These are phyloP conservation scores for Pyracantha coccinea DNA, from an alignment of 331 rosid genomes.

Conservation along the genomic window DNA sequence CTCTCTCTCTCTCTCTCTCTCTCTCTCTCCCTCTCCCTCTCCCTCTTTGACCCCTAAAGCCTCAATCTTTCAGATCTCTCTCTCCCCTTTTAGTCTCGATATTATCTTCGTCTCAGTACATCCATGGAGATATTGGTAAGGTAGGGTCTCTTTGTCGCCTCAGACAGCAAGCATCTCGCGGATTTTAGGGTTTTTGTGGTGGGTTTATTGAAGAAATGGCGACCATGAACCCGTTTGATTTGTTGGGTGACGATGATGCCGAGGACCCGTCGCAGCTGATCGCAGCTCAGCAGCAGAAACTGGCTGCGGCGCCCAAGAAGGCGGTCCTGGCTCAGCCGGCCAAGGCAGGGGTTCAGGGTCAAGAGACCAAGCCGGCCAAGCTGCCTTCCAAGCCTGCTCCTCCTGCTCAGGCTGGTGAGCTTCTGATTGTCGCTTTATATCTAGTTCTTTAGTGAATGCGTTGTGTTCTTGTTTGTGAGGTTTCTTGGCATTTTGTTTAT, in stretches of 20 bases:
- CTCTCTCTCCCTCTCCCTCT: not conserved
- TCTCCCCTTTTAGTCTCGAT: not conserved
- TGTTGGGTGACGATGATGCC: conserved; percentile 80
- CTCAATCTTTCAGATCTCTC: conserved; percentile 19
- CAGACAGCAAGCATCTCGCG: conserved; percentile 12
- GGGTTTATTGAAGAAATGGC: conserved; percentile 52
- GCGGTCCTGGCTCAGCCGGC: conserved; percentile 19
- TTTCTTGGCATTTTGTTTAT: no score
- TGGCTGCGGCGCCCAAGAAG: conserved; percentile 54
- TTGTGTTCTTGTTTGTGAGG: not conserved
- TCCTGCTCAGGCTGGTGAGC: conserved; percentile 82
- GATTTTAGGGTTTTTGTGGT: conserved; percentile 9
- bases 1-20: not conserved
- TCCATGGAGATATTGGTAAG: conserved; percentile 31
- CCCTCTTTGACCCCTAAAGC: not conserved
- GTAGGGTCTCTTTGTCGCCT: conserved; percentile 25
- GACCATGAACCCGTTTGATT: conserved; percentile 77
- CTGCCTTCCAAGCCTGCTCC: conserved; percentile 83
- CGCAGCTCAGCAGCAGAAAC: conserved; percentile 46
- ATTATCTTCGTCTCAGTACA: not conserved
- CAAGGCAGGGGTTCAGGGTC: conserved; percentile 22
- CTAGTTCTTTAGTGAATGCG: not conserved
- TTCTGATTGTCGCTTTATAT: not conserved
- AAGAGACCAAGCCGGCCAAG: conserved; percentile 44
- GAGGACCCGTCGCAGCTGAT: conserved; percentile 81